Conservation (phyloP, 2,329 filamentous ascomycete species). For the Neofusicoccum sp. region DNA sequence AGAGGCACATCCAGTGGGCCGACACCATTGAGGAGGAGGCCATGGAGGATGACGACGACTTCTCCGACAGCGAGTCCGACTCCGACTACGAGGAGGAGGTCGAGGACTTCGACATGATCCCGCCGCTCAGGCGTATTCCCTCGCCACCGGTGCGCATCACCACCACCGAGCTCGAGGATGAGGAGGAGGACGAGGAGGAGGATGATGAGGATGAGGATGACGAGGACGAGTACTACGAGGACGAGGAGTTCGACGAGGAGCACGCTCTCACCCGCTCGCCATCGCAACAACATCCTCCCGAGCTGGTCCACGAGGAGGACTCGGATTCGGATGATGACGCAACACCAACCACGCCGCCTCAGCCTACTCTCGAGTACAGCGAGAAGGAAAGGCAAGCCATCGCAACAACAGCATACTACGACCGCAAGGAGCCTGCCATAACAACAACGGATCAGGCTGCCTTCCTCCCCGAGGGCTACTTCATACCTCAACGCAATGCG, state of each 20-base stretch:
- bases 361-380: conserved; percentile 45
- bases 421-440: conserved; percentile 27
- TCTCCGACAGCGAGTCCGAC: conserved; percentile 53
- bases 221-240: conserved; percentile 47
- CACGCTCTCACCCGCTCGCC: conserved; percentile 47
- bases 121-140: conserved; percentile 39
- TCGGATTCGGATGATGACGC: conserved; percentile 46
- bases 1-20: conserved; percentile 83
- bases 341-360: conserved; percentile 47
- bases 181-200: conserved; percentile 42
- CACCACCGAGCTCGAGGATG: conserved; percentile 42
- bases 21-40: conserved; percentile 72
- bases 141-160: conserved; percentile 44
- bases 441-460: conserved; percentile 26
- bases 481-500: conserved; percentile 41
- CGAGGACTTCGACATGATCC: conserved; percentile 45
- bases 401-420: conserved; percentile 47
- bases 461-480: conserved; percentile 39
- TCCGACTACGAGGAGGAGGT: conserved; percentile 54
- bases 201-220: conserved; percentile 45
- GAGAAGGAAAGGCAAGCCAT: conserved; percentile 46
- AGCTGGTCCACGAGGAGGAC: conserved; percentile 50
- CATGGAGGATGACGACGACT: conserved; percentile 66
- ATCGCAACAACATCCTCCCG: conserved; percentile 46
- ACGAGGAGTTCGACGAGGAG: conserved; percentile 46